Evolutionary conservation across 257 asterid species (phyloP).

Genomic region (Gentiana macrophylla): DNA sequence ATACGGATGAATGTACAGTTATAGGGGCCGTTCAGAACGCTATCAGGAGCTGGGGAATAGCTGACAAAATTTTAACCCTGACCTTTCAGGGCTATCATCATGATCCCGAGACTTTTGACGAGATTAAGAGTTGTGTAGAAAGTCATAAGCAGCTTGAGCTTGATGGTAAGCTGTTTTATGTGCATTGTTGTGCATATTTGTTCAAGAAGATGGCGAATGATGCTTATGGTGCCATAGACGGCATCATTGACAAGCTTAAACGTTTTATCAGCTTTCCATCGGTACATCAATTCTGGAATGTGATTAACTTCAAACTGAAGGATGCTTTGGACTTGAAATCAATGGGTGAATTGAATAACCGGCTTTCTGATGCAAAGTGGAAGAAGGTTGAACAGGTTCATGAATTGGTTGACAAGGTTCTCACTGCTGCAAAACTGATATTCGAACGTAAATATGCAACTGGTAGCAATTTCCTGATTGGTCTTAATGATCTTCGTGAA

Average conservation of each 20-base stretch:
- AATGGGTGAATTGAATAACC: conserved; percentile 8
- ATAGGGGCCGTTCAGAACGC: no score
- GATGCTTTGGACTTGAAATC: conserved; percentile 14
- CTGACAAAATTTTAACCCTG: no score
- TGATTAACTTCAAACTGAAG: conserved; percentile 7
- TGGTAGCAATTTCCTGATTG: conserved; percentile 12
- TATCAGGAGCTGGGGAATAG: no score
- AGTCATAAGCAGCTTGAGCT: background rate
- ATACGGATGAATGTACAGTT: no score
- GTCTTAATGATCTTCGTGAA: conserved; percentile 14
- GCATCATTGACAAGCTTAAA: conserved; percentile 7
- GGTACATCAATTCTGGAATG: conserved; percentile 10
- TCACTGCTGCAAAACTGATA: conserved; percentile 14
- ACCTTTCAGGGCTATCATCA: no score
- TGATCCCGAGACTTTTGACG: no score
- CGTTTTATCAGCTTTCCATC: conserved; percentile 4
- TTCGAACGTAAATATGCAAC: conserved; percentile 8
- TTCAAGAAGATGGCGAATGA: conserved; percentile 13
- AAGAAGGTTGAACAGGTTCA: conserved; percentile 13
- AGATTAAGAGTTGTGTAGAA: conserved; percentile 3
- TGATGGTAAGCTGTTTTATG: conserved; percentile 6
- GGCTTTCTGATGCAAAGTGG: conserved; percentile 19
- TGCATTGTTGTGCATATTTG: conserved; percentile 20
- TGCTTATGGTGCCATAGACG: conserved; percentile 11
- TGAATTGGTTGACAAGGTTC: conserved; percentile 11